phyloP scores from a whole-genome alignment of 73 alveolate genomes.

The Tetrahymena elliotti region DNA sequence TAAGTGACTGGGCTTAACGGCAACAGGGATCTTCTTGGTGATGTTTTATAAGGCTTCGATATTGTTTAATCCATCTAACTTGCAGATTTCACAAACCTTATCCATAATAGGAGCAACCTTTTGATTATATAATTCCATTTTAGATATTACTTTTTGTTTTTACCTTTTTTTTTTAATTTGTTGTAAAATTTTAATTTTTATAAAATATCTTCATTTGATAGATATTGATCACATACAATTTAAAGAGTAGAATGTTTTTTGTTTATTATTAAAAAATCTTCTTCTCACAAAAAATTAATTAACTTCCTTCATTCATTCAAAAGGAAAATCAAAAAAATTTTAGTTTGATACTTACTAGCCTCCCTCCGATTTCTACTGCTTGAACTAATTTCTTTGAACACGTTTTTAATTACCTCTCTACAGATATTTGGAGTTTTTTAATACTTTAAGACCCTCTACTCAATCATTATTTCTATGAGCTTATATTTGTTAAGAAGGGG shows the following conservation, averaged over 20 bases:
- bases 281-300: not conserved
- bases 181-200: not conserved
- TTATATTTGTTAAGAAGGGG: not conserved
- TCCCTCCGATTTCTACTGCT: not conserved
- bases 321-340: not conserved
- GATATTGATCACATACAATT: not conserved
- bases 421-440: not conserved
- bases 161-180: not conserved
- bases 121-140: not conserved
- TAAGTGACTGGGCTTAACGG: slow-evolving; percentile 26
- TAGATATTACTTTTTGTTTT: not conserved
- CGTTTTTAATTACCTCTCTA: not conserved
- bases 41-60: not conserved
- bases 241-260: not conserved
- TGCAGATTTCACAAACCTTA: not conserved
- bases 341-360: not conserved
- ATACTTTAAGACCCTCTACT: not conserved
- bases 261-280: not conserved
- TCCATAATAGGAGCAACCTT: not conserved
- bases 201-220: not conserved
- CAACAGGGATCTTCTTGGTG: not conserved
- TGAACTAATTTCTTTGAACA: not conserved
- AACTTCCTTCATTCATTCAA: not conserved
- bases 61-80: not conserved
- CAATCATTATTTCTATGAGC: not conserved